Conservation (phyloP, 2,329 filamentous ascomycete genomes). For the Colletotrichum somersetense region DNA sequence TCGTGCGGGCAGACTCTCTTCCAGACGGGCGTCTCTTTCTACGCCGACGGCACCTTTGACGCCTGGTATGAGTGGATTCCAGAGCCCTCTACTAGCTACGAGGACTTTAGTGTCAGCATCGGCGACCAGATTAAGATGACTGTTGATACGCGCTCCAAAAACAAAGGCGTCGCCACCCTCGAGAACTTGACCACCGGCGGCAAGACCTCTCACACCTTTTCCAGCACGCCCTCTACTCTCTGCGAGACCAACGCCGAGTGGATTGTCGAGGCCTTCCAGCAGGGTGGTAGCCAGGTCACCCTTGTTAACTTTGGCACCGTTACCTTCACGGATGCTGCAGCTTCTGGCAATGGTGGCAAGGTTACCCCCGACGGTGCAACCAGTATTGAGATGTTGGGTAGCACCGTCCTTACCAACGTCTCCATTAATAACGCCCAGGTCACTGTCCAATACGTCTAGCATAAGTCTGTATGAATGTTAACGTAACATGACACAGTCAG, state of each 20-base stretch:
- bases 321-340: conserved; percentile 45
- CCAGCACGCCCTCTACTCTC: conserved; percentile 56
- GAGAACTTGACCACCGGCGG: conserved; percentile 66
- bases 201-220: conserved; percentile 64
- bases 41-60: conserved; percentile 52
- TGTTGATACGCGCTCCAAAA: conserved; percentile 46
- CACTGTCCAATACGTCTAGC: too few species aligned
- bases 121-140: conserved; percentile 49
- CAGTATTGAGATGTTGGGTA: too few species aligned
- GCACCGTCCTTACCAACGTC: too few species aligned
- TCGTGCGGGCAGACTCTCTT: conserved; percentile 56
- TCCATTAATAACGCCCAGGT: too few species aligned
- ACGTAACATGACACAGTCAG: too few species aligned
- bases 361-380: conserved; percentile 38
- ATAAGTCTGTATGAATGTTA: too few species aligned
- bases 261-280: conserved; percentile 66
- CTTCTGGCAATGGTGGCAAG: conserved; percentile 43
- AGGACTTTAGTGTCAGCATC: conserved; percentile 47
- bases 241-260: conserved; percentile 71
- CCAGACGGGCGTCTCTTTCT: conserved; percentile 59
- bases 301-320: conserved; percentile 50
- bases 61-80: conserved; percentile 64
- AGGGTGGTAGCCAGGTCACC: conserved; percentile 44
- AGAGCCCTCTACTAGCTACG: conserved; percentile 56
- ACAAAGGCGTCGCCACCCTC: conserved; percentile 46